Percentiles rank a stretch among this genome's conserved stretches.
These are phyloP conservation scores for Alternaria brassicae DNA, from an alignment of 2,329 filamentous ascomycete species.

Conservation along the genomic window DNA sequence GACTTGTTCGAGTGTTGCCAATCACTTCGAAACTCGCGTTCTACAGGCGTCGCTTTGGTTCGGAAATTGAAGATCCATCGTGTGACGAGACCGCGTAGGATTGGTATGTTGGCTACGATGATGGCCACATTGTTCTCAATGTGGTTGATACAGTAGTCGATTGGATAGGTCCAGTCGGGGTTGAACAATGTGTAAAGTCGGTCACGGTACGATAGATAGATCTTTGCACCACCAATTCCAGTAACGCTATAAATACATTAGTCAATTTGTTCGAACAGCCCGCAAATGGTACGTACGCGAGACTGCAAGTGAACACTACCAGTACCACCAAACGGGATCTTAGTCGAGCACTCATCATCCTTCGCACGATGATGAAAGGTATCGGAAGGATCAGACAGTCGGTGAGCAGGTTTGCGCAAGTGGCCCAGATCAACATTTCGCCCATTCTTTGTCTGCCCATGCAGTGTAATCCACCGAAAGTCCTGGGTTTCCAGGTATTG, in stretches of 20 bases:
- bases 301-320: constrained; percentile 50
- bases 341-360: constrained; percentile 51
- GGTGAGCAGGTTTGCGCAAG: constrained; percentile 52
- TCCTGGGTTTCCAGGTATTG: constrained; percentile 49
- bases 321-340: constrained; percentile 50
- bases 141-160: constrained; percentile 53
- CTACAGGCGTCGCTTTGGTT: constrained; percentile 43
- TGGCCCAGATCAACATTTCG: constrained; percentile 50
- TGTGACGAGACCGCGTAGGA: constrained; percentile 51
- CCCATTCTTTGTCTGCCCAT: constrained; percentile 48
- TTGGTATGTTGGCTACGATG: constrained; percentile 52
- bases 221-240: constrained; percentile 50
- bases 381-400: constrained; percentile 52
- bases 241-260: constrained; percentile 42
- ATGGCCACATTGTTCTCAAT: constrained; percentile 53
- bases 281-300: constrained; percentile 39
- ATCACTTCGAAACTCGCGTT: constrained; percentile 39
- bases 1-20: constrained; percentile 40
- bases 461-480: constrained; percentile 50
- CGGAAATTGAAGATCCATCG: constrained; percentile 51
- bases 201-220: constrained; percentile 51
- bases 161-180: constrained; percentile 52
- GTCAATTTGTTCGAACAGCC: not conserved
- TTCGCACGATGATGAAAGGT: constrained; percentile 51
- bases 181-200: constrained; percentile 47